Evolutionary conservation across 129 eudicot species (phyloP).

Genomic region (Chrysanthemum makinoi): DNA sequence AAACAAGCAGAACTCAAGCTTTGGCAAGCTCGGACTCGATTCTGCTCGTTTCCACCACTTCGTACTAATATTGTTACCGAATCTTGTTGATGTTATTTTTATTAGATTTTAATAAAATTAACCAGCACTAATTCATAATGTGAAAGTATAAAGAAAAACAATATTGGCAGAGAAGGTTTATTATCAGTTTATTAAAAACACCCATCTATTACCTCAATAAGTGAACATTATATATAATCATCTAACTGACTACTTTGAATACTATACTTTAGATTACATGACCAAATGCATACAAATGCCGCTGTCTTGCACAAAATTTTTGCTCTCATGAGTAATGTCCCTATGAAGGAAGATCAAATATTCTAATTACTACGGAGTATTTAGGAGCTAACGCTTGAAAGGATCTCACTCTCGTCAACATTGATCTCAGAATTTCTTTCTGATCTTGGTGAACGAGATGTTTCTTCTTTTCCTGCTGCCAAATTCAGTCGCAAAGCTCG

Average conservation of each 20-base stretch:
- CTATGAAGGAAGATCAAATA: not conserved
- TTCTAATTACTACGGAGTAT: constrained; percentile 16
- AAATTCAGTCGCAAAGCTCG: constrained; percentile 66
- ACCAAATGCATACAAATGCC: constrained; percentile 16
- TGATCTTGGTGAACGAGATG: constrained; percentile 25
- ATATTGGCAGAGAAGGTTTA: no score
- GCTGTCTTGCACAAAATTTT: constrained; percentile 20
- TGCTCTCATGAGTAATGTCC: not conserved
- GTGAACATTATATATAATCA: not conserved
- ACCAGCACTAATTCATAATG: no score
- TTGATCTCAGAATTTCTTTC: constrained; percentile 30
- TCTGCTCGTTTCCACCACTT: no score
- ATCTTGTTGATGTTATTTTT: no score
- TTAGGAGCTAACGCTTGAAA: constrained; percentile 35
- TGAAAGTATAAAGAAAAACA: no score
- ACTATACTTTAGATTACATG: constrained; percentile 8
- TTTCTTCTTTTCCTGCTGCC: constrained; percentile 49
- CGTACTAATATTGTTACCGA: no score
- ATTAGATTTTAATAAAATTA: no score
- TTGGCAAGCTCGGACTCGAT: not conserved
- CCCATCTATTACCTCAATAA: not conserved
- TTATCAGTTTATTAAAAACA: not conserved
- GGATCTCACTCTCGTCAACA: constrained; percentile 33
- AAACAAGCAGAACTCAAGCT: no score
- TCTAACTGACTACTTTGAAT: constrained; percentile 6